Evolutionary conservation across 1,139 yeast species (phyloP).

Genomic region (Torulaspora globosa): DNA sequence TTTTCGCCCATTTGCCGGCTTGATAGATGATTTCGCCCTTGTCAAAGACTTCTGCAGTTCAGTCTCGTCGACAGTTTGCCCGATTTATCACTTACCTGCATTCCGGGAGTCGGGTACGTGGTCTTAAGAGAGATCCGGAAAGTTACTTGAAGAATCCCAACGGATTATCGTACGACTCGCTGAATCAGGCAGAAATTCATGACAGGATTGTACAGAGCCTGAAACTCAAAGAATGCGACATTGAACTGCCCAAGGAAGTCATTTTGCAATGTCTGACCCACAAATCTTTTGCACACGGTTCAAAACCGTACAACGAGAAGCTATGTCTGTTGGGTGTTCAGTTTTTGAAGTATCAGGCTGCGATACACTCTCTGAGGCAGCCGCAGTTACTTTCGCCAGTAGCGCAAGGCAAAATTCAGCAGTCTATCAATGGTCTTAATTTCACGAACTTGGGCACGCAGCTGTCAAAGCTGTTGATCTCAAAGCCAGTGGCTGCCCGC

Average conservation of each 20-base stretch:
- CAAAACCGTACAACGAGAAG: constrained; percentile 83
- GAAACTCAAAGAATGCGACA: constrained; percentile 35
- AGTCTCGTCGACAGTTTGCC: constrained; percentile 9
- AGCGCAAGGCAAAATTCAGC: constrained; percentile 17
- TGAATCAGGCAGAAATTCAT: constrained; percentile 49
- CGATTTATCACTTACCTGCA: constrained; percentile 40
- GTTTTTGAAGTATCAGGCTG: constrained; percentile 56
- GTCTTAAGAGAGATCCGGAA: constrained; percentile 71
- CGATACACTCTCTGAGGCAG: constrained; percentile 44
- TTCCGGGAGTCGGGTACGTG: constrained; percentile 62
- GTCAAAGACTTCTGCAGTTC: constrained; percentile 4
- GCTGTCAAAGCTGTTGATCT: constrained; percentile 48
- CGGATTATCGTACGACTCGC: constrained; percentile 55
- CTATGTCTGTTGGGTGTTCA: constrained; percentile 75
- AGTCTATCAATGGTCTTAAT: constrained; percentile 51
- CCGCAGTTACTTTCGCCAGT: constrained; percentile 24
- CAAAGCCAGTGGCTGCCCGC: constrained; percentile 49
- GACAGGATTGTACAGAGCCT: constrained; percentile 30
- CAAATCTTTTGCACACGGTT: constrained; percentile 89
- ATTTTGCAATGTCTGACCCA: constrained; percentile 81
- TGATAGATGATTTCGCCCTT: constrained; percentile 8
- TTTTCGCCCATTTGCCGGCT: background rate
- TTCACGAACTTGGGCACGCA: constrained; percentile 63
- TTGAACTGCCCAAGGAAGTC: constrained; percentile 35
- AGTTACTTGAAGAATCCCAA: constrained; percentile 52